Percentiles rank a stretch among this genome's conserved stretches.
Conservation (phyloP, 305 asterid genomes). For the Fraxinus angustifolia region DNA sequence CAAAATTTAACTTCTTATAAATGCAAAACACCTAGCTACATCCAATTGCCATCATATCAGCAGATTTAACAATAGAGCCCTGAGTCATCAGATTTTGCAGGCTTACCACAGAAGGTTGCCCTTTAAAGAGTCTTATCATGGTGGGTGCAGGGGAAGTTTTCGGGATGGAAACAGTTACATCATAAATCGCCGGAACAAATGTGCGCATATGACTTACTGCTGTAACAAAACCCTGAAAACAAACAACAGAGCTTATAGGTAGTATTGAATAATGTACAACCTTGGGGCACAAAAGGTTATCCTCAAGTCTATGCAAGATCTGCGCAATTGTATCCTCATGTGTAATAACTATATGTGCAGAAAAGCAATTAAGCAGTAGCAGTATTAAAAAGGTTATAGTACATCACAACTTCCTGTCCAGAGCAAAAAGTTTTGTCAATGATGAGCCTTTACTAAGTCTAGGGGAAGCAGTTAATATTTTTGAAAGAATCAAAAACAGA, state of each 20-base stretch:
- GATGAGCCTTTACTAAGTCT: background rate
- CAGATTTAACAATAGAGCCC: background rate
- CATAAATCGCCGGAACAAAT: constrained; percentile 95
- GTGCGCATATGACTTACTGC: constrained; percentile 88
- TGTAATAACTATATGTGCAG: background rate
- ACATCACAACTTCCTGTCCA: background rate
- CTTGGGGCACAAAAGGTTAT: background rate
- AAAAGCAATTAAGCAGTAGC: background rate
- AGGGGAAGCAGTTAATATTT: background rate
- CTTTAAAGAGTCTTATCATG: constrained; percentile 85
- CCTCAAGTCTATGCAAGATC: background rate
- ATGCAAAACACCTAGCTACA: constrained; percentile 3
- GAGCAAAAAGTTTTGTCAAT: background rate
- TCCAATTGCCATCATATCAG: background rate
- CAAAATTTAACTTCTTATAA: background rate
- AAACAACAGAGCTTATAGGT: background rate
- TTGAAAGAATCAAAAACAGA: background rate
- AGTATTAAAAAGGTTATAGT: background rate
- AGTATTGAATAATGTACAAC: constrained; percentile 2
- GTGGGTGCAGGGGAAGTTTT: constrained; percentile 78
- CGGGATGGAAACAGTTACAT: constrained; percentile 82
- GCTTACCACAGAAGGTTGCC: constrained; percentile 90
- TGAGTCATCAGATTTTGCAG: constrained; percentile 1
- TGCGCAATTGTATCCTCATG: background rate
- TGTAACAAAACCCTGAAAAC: constrained; percentile 86